Conservation (phyloP, 2,329 filamentous ascomycete genomes). For the Diaporthe sp. region DNA sequence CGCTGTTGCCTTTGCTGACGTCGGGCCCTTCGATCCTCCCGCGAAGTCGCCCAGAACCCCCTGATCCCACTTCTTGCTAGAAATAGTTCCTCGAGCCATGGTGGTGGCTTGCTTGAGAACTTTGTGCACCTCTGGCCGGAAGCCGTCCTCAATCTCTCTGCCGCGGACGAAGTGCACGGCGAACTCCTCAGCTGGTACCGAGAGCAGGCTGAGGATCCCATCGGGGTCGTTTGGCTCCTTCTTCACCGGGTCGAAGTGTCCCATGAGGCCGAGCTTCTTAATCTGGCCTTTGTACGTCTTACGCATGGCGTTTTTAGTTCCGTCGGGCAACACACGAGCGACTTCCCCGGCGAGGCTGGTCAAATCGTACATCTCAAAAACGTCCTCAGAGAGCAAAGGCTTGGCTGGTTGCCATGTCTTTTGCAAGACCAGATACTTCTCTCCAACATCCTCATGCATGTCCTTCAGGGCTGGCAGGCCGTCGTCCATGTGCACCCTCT, state of each 20-base stretch:
- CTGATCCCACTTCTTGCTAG: constrained; percentile 69
- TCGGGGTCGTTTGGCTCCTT: constrained; percentile 66
- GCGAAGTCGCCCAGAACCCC: constrained; percentile 71
- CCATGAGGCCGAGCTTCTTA: constrained; percentile 73
- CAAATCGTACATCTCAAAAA: constrained; percentile 72
- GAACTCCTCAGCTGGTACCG: constrained; percentile 70
- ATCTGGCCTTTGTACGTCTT: constrained; percentile 80
- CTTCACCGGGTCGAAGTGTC: constrained; percentile 72
- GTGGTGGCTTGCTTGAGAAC: constrained; percentile 66
- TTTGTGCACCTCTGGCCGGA: constrained; percentile 60
- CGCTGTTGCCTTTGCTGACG: constrained; percentile 63
- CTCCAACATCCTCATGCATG: constrained; percentile 76
- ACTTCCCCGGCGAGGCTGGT: constrained; percentile 71
- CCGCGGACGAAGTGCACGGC: constrained; percentile 67
- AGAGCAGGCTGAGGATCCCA: constrained; percentile 67
- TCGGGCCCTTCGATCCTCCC: constrained; percentile 57
- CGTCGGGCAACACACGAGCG: constrained; percentile 74
- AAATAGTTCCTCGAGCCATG: constrained; percentile 70
- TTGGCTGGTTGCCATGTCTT: constrained; percentile 56
- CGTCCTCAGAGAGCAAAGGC: constrained; percentile 67
- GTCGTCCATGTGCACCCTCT: constrained; percentile 75
- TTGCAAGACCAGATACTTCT: constrained; percentile 77
- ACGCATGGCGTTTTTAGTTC: constrained; percentile 76
- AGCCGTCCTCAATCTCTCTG: constrained; percentile 68
- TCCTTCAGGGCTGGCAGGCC: constrained; percentile 74